Base-by-base conservation (phyloP, 2,329 filamentous ascomycete genomes). In the Calonectria honghensis region DNA sequence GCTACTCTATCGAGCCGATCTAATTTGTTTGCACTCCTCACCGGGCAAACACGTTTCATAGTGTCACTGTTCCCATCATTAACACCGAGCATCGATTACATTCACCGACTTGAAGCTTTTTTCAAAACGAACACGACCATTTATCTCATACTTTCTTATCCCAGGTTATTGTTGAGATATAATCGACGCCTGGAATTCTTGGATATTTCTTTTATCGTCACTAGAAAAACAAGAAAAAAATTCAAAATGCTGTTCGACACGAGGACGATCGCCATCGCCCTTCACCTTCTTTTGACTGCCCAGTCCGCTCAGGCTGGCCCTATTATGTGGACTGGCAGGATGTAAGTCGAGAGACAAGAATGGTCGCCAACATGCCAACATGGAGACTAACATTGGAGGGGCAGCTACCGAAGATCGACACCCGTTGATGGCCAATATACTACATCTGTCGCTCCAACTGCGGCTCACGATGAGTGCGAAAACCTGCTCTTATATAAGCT, bases 291-390 rank as follows among this genome's bases (percentile, higher is more conserved):
- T 73, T 73, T 82, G 68, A 71, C 78, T 78, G 76, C 78, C 27
- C 80, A 82, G 75, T 81, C 75, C 70, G 78, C 78, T 31, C 78
- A 83, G 82, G 84, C 84, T 77, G 84, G 84, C 77, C 85, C 83
- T 82, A 77, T 84, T 39, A 79, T 79, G 68, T 81, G 83, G 82
- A 81, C 79, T 77, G 77, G 78, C 76, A 82, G 76, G 77, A 73
- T 82, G 84, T 85, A 75, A 68, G 82, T 77, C 13, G n/a, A 70
- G 50, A 67, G 20, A 5, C 29, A 16, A 64, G 10, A 10, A 9
- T 13, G 29, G 48, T 20, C 6, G 14, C 18, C 4, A 50, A 45
- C 14, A 6, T 24, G 9, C 37, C 29, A 20, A n/a, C 54, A 71
- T 75, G 57, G 79, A 31, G 14, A 66, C 76, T 79, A 61, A 81